Conservation (phyloP, 73 alveolate genomes). For the Stentor roeselii region DNA sequence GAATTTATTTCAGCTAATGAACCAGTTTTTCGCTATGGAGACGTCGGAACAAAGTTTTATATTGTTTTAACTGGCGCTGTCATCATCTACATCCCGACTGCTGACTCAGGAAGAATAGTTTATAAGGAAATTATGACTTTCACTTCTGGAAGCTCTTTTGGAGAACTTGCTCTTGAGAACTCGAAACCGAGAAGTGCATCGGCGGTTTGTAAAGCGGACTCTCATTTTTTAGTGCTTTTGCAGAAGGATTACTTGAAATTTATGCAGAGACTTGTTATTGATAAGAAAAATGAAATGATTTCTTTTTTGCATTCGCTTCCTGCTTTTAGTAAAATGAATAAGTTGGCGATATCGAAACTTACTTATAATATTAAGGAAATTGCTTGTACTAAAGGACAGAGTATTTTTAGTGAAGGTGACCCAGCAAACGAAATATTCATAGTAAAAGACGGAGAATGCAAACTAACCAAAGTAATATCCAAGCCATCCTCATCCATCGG, state of each 20-base stretch:
- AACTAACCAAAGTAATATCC: slow-evolving; percentile 16
- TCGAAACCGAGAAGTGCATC: slow-evolving; percentile 2
- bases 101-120: too few relatives aligned
- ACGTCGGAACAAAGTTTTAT: not conserved
- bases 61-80: not conserved
- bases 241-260: not conserved
- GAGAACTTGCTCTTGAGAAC: not conserved
- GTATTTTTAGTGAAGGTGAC: slow-evolving; percentile 47
- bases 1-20: not conserved
- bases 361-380: slow-evolving; percentile 9
- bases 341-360: not conserved
- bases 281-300: not conserved
- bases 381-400: slow-evolving; percentile 36
- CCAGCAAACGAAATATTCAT: slow-evolving; percentile 34
- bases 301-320: not conserved
- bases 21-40: not conserved
- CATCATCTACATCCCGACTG: not conserved
- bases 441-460: slow-evolving; percentile 59
- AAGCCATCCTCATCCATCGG: not conserved
- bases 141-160: not conserved
- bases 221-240: not conserved
- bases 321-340: not conserved
- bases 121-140: not conserved
- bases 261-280: not conserved
- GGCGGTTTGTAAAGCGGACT: not conserved